Conservation (phyloP, 2,329 filamentous ascomycete species). For the Arthroderma uncinatum region DNA sequence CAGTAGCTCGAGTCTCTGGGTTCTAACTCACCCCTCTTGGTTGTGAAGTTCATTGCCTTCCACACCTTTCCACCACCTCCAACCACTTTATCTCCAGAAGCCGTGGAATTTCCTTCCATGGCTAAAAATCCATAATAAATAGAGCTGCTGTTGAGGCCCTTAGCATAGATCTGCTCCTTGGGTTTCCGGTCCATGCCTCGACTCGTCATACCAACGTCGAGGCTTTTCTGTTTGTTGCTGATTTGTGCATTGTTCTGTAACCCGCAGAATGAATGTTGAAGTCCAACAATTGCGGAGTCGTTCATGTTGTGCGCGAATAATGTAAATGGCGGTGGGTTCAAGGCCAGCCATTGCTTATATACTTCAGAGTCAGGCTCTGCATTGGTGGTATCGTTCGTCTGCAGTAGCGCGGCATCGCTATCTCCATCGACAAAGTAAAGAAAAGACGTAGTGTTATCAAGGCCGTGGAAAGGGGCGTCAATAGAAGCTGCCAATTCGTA, state of each 20-base stretch:
- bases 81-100: constrained; percentile 43
- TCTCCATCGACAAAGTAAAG: constrained; percentile 80
- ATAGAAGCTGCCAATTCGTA: constrained; percentile 74
- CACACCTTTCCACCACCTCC: constrained; percentile 71
- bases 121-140: constrained; percentile 65
- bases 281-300: constrained; percentile 49
- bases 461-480: constrained; percentile 62
- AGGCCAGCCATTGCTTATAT: constrained; percentile 45
- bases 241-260: constrained; percentile 56
- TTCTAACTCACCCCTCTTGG: constrained; percentile 55
- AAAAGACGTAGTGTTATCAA: constrained; percentile 42
- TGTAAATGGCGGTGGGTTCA: constrained; percentile 54
- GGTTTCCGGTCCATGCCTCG: constrained; percentile 56
- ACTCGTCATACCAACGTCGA: constrained; percentile 55
- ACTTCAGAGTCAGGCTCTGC: constrained; percentile 37
- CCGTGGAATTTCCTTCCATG: constrained; percentile 46
- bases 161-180: constrained; percentile 81
- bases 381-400: constrained; percentile 60
- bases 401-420: constrained; percentile 62
- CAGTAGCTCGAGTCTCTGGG: background rate
- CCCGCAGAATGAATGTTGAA: constrained; percentile 75
- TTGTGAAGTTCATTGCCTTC: constrained; percentile 59
- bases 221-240: constrained; percentile 48
- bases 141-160: constrained; percentile 59
- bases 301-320: constrained; percentile 62